Percentiles rank a stretch among this genome's conserved stretches.
These are phyloP conservation scores for Aspergillus sp. DNA, from an alignment of 2,329 filamentous ascomycete genomes.

Conservation along the genomic window DNA sequence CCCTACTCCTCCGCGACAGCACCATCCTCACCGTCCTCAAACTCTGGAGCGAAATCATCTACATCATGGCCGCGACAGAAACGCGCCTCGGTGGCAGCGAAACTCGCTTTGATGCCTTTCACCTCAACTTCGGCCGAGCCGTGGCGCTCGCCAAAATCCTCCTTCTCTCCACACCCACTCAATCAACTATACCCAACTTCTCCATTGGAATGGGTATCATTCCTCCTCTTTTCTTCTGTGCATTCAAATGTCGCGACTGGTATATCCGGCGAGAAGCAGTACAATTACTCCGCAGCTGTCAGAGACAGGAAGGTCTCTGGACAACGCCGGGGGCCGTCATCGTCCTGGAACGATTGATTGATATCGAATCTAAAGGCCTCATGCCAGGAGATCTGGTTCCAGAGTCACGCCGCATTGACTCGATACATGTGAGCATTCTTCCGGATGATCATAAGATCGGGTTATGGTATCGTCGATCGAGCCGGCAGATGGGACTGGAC, in stretches of 20 bases:
- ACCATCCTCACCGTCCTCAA: background rate
- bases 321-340: background rate
- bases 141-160: background rate
- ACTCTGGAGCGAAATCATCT: background rate
- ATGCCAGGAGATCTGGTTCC: background rate
- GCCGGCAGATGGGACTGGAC: background rate
- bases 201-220: constrained; percentile 34
- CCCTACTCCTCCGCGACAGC: background rate
- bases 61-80: constrained; percentile 1
- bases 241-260: constrained; percentile 36
- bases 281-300: background rate
- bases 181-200: constrained; percentile 12
- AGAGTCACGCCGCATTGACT: background rate
- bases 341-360: background rate
- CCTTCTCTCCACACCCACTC: background rate
- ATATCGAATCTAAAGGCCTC: background rate
- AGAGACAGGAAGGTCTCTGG: constrained; percentile 2
- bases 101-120: background rate
- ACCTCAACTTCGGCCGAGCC: background rate
- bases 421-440: background rate
- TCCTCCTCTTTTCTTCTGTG: constrained; percentile 36
- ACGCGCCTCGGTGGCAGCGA: background rate
- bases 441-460: background rate
- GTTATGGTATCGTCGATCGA: background rate
- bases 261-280: constrained; percentile 12